Evolutionary conservation across 2,329 filamentous ascomycete species (phyloP).

Genomic region (Ophiostoma tasmaniense): DNA sequence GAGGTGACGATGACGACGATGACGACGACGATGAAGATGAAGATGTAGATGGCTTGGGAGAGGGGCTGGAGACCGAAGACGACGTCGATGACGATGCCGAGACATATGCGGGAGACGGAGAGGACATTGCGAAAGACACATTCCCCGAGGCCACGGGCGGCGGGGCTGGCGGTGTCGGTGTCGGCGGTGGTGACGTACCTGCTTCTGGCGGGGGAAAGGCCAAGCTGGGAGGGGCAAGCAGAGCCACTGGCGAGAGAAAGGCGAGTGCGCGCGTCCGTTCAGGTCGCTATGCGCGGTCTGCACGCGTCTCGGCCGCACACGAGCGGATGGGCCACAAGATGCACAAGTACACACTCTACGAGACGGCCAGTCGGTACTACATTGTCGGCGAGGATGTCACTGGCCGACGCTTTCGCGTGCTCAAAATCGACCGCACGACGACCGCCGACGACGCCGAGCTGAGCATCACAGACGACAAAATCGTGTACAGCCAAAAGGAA

Average conservation of each 20-base stretch:
- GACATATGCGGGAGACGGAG: neutral
- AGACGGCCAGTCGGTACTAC: constrained; percentile 88
- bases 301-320: constrained; percentile 11
- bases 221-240: neutral
- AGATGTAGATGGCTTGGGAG: constrained; percentile 28
- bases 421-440: constrained; percentile 89
- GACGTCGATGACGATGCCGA: constrained; percentile 8
- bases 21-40: constrained; percentile 24
- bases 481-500: constrained; percentile 83
- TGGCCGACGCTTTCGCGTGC: constrained; percentile 77
- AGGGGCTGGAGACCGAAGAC: constrained; percentile 20
- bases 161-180: neutral
- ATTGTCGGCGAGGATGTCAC: constrained; percentile 87
- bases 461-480: constrained; percentile 85
- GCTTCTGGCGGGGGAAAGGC: neutral
- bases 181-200: neutral
- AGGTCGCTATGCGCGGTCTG: constrained; percentile 3
- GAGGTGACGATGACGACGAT: constrained; percentile 21
- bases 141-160: neutral
- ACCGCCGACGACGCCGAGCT: constrained; percentile 72
- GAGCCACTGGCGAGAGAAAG: neutral
- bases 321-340: constrained; percentile 53
- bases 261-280: constrained; percentile 4
- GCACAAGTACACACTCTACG: constrained; percentile 97
- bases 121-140: neutral